Conservation (phyloP, 148 eudicot genomes). For the Silene conica region DNA sequence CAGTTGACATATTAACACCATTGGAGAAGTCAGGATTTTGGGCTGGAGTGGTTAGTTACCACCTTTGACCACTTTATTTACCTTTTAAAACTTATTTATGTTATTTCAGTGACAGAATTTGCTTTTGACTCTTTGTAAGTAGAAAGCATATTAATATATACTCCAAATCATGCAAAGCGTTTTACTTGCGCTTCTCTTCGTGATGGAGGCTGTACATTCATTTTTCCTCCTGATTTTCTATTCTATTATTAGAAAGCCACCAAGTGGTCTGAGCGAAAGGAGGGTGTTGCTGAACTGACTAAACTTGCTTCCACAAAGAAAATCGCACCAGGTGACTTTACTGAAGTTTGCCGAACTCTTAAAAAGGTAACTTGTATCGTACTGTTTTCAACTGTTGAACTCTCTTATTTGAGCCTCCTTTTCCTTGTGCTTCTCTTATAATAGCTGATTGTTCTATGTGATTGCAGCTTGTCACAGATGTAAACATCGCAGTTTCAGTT, state of each 20-base stretch:
- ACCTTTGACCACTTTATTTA: slow-evolving; percentile 4
- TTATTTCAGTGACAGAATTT: neutral
- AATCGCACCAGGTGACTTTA: slow-evolving; percentile 97
- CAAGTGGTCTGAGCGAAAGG: slow-evolving; percentile 98
- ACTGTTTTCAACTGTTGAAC: neutral
- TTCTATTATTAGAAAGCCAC: slow-evolving; percentile 70
- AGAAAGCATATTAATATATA: neutral
- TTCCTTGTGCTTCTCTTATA: slow-evolving; percentile 4
- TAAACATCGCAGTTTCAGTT: slow-evolving; percentile 90
- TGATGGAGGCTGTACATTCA: slow-evolving; percentile 13
- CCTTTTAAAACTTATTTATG: neutral
- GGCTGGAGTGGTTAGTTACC: slow-evolving; percentile 86
- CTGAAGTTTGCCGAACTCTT: slow-evolving; percentile 84
- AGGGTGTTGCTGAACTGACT: slow-evolving; percentile 94
- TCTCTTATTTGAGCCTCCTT: neutral
- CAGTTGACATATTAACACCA: slow-evolving; percentile 94
- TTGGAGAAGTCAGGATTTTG: slow-evolving; percentile 96
- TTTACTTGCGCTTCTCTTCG: slow-evolving; percentile 6
- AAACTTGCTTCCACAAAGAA: slow-evolving; percentile 93
- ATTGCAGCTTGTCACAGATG: slow-evolving; percentile 85
- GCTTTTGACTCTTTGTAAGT: neutral
- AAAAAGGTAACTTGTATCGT: slow-evolving; percentile 58
- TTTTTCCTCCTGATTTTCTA: slow-evolving; percentile 11
- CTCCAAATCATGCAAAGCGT: too few species aligned
- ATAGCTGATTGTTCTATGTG: slow-evolving; percentile 6